These are phyloP conservation scores for Emericellopsis terricola DNA, from an alignment of 495 filamentous ascomycete species.

Conservation along the genomic window DNA sequence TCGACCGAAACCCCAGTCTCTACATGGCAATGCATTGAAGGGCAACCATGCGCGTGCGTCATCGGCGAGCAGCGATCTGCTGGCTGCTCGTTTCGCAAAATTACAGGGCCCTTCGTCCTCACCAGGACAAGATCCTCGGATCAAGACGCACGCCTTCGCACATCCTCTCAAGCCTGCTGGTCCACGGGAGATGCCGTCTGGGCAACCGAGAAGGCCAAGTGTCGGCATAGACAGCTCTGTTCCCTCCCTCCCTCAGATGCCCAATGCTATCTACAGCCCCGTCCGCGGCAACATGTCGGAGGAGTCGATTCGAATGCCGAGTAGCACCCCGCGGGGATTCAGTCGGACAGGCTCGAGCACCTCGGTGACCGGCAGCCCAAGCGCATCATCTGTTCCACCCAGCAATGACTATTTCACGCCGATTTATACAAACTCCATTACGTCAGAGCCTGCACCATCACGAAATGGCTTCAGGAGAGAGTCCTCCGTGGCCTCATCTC, in stretches of 20 bases:
- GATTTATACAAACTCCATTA: background rate
- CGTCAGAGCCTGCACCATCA: conserved; percentile 8
- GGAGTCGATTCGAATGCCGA: conserved; percentile 28
- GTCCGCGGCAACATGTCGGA: conserved; percentile 35
- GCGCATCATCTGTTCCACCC: conserved; percentile 4
- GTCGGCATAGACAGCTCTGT: conserved; percentile 32
- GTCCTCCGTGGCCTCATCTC: background rate
- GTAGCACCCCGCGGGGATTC: conserved; percentile 27
- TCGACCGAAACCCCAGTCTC: conserved; percentile 42
- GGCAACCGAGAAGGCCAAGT: conserved; percentile 38
- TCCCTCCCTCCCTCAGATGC: conserved; percentile 49
- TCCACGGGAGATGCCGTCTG: conserved; percentile 20
- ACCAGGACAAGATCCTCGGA: conserved; percentile 15
- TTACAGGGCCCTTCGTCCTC: conserved; percentile 21
- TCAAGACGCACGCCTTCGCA: conserved; percentile 19
- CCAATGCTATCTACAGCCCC: conserved; percentile 77
- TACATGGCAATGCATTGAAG: conserved; percentile 36
- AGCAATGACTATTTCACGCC: conserved; percentile 13
- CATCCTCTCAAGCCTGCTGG: background rate
- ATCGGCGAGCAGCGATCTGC: conserved; percentile 14
- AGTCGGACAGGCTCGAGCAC: conserved; percentile 26
- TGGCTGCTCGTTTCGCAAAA: conserved; percentile 39
- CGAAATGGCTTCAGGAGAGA: conserved; percentile 6
- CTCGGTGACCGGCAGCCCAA: conserved; percentile 10
- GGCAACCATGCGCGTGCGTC: conserved; percentile 1